A percentile compares a stretch with the other conserved stretches of the same genome.
phyloP scores from a whole-genome alignment of 768 basidiomycete species.

The Boletus sensibilis region DNA sequence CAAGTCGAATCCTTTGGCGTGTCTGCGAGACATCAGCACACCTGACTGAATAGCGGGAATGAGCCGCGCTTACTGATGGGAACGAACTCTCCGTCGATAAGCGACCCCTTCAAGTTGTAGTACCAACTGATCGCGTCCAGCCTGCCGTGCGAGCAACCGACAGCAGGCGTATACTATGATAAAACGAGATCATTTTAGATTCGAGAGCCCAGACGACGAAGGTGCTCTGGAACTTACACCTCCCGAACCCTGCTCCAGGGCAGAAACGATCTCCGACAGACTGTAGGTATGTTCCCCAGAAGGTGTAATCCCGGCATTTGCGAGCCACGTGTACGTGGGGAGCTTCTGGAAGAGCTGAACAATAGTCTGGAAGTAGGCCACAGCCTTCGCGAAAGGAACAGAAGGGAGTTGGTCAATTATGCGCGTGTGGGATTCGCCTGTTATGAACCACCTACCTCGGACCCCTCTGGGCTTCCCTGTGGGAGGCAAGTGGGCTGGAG shows the following conservation, averaged over 20 bases:
- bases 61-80: slow-evolving; percentile 47
- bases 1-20: slow-evolving; percentile 55
- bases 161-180: slow-evolving; percentile 46
- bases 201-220: neutral
- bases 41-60: neutral
- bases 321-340: slow-evolving; percentile 74
- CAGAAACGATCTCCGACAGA: slow-evolving; percentile 50
- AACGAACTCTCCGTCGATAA: slow-evolving; percentile 61
- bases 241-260: slow-evolving; percentile 53
- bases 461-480: slow-evolving; percentile 52
- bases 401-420: neutral
- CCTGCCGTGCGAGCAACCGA: slow-evolving; percentile 42
- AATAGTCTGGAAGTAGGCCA: slow-evolving; percentile 58
- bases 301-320: slow-evolving; percentile 73
- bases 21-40: slow-evolving; percentile 37
- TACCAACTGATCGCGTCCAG: slow-evolving; percentile 56
- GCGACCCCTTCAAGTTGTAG: slow-evolving; percentile 61
- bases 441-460: slow-evolving; percentile 45
- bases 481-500: slow-evolving; percentile 57
- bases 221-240: slow-evolving; percentile 29
- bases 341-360: slow-evolving; percentile 63
- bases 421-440: neutral
- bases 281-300: slow-evolving; percentile 52
- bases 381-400: slow-evolving; percentile 43
- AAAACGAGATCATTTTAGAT: neutral